Evolutionary conservation across 2,329 filamentous ascomycete genomes (phyloP), one percentile per base, ranked within the genome.

Genomic region (Ophiocordyceps sinensis): DNA sequence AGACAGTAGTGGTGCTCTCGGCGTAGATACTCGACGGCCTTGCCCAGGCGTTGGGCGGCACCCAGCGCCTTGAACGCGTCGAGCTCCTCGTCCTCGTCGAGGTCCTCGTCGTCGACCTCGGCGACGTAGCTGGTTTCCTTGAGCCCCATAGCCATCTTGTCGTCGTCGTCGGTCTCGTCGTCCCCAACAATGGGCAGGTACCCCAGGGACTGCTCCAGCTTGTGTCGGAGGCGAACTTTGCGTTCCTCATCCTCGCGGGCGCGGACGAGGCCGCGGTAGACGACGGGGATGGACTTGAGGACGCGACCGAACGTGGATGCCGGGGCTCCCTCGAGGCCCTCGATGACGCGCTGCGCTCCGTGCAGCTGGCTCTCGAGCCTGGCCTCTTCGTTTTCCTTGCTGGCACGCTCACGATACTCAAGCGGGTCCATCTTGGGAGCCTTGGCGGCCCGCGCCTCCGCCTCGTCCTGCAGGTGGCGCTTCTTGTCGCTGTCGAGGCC

Each of bases 401-500:
- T 68, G 44, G 86, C 73, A 2, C 85, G 68, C 47, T 85, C 81
- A 10, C 84, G 67, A 54, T 85, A 94, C 54, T 83, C 83, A 1
- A 71, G 71, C 44, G 82, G 79, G 35, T 84, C 71, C 28, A 65
- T 70, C 38, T 73, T 71, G 56, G 75, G 78, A 13, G 68, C 61
- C 55, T 86, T 86, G 39, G 67, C 62, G 32, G 68, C 61, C 44
- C 55, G 61, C 48, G 73, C 17, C 14, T 23, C 34, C 10, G 23
- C 64, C 47, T 73, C 75, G 5, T 86, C 81, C 36, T 73, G 64
- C 19, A 77, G 54, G 54, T 82, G 88, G 48, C 85, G 71, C 66
- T 94, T 94, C 63, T 80, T 80, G 58, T 91, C 86, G 5, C 72
- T 77, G 47, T 91, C 85, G 51, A 89, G 63, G 0, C 91, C 89